Conservation (phyloP, 495 filamentous ascomycete species). For the Hypoxylon crocopeplum region DNA sequence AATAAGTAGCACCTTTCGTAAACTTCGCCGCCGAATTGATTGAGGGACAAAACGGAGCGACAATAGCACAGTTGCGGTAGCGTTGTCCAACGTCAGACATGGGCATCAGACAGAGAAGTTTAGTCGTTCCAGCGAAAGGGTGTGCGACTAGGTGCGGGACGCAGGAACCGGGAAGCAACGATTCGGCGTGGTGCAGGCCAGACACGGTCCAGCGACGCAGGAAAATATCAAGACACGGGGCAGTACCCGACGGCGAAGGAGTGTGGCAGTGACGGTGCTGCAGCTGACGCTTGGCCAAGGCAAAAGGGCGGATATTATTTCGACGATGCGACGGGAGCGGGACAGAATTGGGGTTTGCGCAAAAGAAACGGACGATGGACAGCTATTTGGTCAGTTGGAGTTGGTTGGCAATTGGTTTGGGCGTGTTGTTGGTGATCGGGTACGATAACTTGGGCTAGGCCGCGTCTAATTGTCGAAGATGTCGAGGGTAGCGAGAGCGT, state of each 20-base stretch:
- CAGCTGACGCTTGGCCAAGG: slow-evolving; percentile 21
- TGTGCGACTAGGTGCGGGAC: slow-evolving; percentile 33
- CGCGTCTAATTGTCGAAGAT: slow-evolving; percentile 27
- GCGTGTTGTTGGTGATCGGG: background rate
- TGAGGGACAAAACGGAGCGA: slow-evolving; percentile 29
- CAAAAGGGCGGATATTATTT: slow-evolving; percentile 32
- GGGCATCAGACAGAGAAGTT: slow-evolving; percentile 33
- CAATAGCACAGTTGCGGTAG: slow-evolving; percentile 23
- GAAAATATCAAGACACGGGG: slow-evolving; percentile 22
- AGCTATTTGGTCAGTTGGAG: slow-evolving; percentile 8
- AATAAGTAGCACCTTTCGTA: slow-evolving; percentile 11
- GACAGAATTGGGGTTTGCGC: slow-evolving; percentile 25
- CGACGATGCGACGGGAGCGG: slow-evolving; percentile 28
- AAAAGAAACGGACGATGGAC: background rate
- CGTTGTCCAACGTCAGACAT: slow-evolving; percentile 44
- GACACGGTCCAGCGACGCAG: slow-evolving; percentile 12
- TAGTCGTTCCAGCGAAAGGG: slow-evolving; percentile 27
- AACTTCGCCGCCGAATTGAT: slow-evolving; percentile 21
- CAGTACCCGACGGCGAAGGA: slow-evolving; percentile 31
- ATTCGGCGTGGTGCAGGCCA: slow-evolving; percentile 12
- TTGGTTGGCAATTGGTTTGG: slow-evolving; percentile 18
- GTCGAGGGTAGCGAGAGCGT: slow-evolving; percentile 15
- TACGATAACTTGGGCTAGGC: slow-evolving; percentile 1
- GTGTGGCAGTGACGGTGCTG: slow-evolving; percentile 30
- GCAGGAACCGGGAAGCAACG: slow-evolving; percentile 30